A percentile compares a stretch with the other conserved stretches of the same genome.
Evolutionary conservation across 148 eudicot species (phyloP).

Genomic region (Vaccinium corymbosum): DNA sequence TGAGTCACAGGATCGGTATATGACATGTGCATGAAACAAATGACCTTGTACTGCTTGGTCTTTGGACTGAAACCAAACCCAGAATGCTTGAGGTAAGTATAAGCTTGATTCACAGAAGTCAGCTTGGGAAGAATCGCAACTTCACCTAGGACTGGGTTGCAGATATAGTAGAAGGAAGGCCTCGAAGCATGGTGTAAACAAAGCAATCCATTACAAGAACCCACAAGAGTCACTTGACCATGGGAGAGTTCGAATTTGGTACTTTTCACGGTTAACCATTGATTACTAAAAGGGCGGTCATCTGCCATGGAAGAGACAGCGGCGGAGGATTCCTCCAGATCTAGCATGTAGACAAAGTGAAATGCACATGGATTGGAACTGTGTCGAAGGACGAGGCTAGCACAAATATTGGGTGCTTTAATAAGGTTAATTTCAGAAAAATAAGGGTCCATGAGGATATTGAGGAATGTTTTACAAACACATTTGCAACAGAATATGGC

Average conservation of each 20-base stretch:
- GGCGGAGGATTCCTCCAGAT: slow-evolving; percentile 12
- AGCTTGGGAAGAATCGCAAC: slow-evolving; percentile 16
- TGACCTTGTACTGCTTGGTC: slow-evolving; percentile 36
- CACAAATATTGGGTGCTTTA: slow-evolving; percentile 17
- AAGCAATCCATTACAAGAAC: slow-evolving; percentile 36
- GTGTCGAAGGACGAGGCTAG: slow-evolving; percentile 22
- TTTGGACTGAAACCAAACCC: slow-evolving; percentile 35
- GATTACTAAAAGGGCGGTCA: not conserved
- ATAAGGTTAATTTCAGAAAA: slow-evolving; percentile 24
- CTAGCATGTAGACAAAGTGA: slow-evolving; percentile 14
- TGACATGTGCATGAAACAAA: slow-evolving; percentile 21
- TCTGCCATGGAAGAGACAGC: slow-evolving; percentile 11
- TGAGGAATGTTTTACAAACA: slow-evolving; percentile 28
- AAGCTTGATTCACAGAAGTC: not conserved
- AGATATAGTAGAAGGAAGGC: slow-evolving; percentile 16
- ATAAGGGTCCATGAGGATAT: slow-evolving; percentile 31
- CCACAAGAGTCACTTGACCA: slow-evolving; percentile 11
- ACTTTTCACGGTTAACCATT: not conserved
- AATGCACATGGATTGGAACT: not conserved
- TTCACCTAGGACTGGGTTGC: slow-evolving; percentile 37
- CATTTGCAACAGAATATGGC: slow-evolving; percentile 27
- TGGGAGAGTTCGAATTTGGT: slow-evolving; percentile 9
- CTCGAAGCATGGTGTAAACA: slow-evolving; percentile 17
- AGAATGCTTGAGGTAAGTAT: slow-evolving; percentile 6
- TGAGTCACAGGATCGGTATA: not conserved